Conservation (phyloP, 2,329 filamentous ascomycete genomes). For the Pseudohalonectria lignicola region DNA sequence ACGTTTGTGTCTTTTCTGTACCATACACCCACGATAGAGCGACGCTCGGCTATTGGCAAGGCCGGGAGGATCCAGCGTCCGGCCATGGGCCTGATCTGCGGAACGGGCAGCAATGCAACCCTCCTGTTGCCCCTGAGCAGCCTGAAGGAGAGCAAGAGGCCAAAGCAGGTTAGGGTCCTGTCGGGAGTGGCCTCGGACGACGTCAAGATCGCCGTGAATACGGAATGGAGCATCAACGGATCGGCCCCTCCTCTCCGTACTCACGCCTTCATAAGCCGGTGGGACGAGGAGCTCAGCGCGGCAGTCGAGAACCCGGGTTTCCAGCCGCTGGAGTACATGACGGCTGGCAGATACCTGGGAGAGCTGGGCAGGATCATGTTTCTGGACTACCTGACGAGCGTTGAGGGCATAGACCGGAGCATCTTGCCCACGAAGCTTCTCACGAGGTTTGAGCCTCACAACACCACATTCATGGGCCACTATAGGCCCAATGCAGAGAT, state of each 20-base stretch:
- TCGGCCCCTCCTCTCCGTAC: constrained; percentile 56
- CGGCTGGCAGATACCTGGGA: constrained; percentile 65
- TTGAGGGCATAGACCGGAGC: constrained; percentile 24
- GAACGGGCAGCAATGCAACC: constrained; percentile 73
- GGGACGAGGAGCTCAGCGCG: constrained; percentile 58
- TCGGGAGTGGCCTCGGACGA: constrained; percentile 35
- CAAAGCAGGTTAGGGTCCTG: constrained; percentile 33
- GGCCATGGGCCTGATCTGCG: constrained; percentile 71
- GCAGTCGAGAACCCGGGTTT: constrained; percentile 63
- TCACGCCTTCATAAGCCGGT: constrained; percentile 53
- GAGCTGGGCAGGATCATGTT: constrained; percentile 65
- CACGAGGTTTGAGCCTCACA: constrained; percentile 46
- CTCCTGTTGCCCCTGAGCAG: constrained; percentile 55
- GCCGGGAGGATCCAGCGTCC: not conserved
- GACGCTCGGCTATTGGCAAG: too few species aligned
- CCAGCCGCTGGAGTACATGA: constrained; percentile 80
- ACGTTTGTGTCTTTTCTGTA: constrained; percentile 71
- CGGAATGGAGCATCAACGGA: constrained; percentile 74
- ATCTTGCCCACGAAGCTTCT: constrained; percentile 44
- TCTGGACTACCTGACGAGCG: constrained; percentile 47
- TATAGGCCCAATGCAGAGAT: constrained; percentile 42
- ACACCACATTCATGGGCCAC: constrained; percentile 64
- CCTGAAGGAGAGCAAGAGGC: constrained; percentile 52
- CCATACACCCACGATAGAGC: constrained; percentile 3
- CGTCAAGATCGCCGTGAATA: constrained; percentile 66